A percentile compares a stretch with the other conserved stretches of the same genome.
Conservation (phyloP, 2,329 filamentous ascomycete genomes). For the Magnaporthales sp. region DNA sequence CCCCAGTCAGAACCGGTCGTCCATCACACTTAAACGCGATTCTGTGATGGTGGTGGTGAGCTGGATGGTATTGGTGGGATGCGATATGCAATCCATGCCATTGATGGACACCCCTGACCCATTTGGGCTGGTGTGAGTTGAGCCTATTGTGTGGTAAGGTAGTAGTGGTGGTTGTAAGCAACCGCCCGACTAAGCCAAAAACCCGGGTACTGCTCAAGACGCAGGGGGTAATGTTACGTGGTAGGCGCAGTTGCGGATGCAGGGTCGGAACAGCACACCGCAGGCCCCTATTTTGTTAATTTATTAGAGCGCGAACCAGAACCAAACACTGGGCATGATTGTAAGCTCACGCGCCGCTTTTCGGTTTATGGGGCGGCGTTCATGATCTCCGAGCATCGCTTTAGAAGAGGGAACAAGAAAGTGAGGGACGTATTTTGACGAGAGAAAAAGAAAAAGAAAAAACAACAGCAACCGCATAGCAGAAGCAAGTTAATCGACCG, state of each 20-base stretch:
- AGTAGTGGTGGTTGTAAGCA: not conserved
- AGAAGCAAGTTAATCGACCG: too few relatives aligned
- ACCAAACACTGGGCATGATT: not conserved
- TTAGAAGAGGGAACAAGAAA: not conserved
- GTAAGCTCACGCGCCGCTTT: not conserved
- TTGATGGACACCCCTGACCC: not conserved
- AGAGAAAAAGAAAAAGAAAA: not conserved
- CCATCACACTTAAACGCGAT: not conserved
- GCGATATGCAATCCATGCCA: not conserved
- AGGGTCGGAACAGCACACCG: not conserved
- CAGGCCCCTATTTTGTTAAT: not conserved
- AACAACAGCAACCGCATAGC: too few relatives aligned
- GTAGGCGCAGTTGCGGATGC: too few relatives aligned
- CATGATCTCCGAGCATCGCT: not conserved
- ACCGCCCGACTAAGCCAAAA: not conserved
- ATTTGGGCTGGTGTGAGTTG: not conserved
- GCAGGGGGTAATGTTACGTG: not conserved
- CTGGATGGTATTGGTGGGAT: not conserved
- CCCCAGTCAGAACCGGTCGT: not conserved
- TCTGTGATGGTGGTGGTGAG: not conserved
- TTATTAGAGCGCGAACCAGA: not conserved
- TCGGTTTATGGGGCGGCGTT: not conserved
- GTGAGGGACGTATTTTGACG: not conserved
- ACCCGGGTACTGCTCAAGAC: not conserved
- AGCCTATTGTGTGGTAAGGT: not conserved